phyloP scores from a whole-genome alignment of 306 rosid genomes.

The Nissolia schottii region DNA sequence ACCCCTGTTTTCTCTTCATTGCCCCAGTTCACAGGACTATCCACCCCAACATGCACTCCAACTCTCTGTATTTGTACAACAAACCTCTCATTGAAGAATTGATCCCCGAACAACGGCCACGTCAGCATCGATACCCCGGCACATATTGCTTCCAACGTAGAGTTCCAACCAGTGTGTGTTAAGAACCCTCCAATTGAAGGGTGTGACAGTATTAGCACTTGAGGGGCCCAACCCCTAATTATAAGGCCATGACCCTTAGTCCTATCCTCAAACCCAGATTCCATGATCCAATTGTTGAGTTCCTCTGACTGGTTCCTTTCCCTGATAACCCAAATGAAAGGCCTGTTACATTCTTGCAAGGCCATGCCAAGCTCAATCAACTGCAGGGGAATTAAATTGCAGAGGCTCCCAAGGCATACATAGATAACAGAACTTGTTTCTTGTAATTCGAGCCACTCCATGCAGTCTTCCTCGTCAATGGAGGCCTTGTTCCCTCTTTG shows the following conservation, averaged over 20 bases:
- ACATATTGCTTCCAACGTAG: slow-evolving; percentile 49
- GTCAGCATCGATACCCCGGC: slow-evolving; percentile 54
- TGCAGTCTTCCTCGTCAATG: slow-evolving; percentile 25
- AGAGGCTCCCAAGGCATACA: slow-evolving; percentile 51
- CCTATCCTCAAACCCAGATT: slow-evolving; percentile 42
- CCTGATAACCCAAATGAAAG: slow-evolving; percentile 53
- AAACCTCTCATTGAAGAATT: slow-evolving; percentile 48
- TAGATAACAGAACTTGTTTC: slow-evolving; percentile 36
- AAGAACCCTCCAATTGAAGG: slow-evolving; percentile 54
- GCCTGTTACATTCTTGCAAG: slow-evolving; percentile 41
- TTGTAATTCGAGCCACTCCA: slow-evolving; percentile 49
- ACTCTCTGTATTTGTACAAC: slow-evolving; percentile 32
- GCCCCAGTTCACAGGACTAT: slow-evolving; percentile 31
- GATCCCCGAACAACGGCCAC: slow-evolving; percentile 66
- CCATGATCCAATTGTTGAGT: slow-evolving; percentile 40
- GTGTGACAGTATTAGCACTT: slow-evolving; percentile 48
- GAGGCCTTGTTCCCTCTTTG: slow-evolving; percentile 35
- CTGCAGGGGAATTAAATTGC: slow-evolving; percentile 33
- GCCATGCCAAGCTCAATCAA: slow-evolving; percentile 50
- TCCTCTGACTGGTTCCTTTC: slow-evolving; percentile 32
- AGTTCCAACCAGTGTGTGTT: slow-evolving; percentile 73
- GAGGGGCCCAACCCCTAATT: slow-evolving; percentile 67
- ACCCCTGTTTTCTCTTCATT: slow-evolving; percentile 38
- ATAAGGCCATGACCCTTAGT: slow-evolving; percentile 31
- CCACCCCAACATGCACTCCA: slow-evolving; percentile 43